These are phyloP conservation scores for Kodamaea hsintzibuensis DNA, from an alignment of 805 yeast species.

Conservation along the genomic window DNA sequence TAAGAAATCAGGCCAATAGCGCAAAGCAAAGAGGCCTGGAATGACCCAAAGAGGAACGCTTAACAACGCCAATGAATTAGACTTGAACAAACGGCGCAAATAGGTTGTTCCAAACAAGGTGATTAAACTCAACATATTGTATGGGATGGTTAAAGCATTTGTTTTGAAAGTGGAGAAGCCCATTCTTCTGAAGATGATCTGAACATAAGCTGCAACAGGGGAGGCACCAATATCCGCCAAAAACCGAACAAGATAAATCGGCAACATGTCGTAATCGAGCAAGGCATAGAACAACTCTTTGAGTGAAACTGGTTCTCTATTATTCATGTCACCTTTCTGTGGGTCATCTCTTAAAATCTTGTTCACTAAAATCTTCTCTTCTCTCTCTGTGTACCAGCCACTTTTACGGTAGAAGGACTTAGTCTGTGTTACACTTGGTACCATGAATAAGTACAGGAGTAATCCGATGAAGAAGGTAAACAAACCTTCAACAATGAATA, in stretches of 20 bases:
- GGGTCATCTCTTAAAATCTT: slow-evolving; percentile 65
- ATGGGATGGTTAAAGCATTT: slow-evolving; percentile 55
- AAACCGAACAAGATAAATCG: slow-evolving; percentile 20
- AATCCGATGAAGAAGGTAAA: slow-evolving; percentile 54
- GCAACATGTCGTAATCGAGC: slow-evolving; percentile 30
- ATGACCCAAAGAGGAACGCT: slow-evolving; percentile 26
- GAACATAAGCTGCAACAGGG: slow-evolving; percentile 13
- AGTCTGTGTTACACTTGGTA: slow-evolving; percentile 46
- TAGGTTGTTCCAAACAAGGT: slow-evolving; percentile 19
- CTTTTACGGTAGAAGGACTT: slow-evolving; percentile 20
- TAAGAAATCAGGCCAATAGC: slow-evolving; percentile 48
- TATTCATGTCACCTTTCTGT: slow-evolving; percentile 60
- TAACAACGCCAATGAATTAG: slow-evolving; percentile 23
- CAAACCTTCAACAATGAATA: slow-evolving; percentile 64
- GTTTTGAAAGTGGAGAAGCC: slow-evolving; percentile 56
- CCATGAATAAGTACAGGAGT: slow-evolving; percentile 34
- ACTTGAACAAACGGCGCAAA: slow-evolving; percentile 23
- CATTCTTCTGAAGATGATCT: slow-evolving; percentile 21
- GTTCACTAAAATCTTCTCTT: slow-evolving; percentile 59
- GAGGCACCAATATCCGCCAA: slow-evolving; percentile 14
- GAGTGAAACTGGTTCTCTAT: slow-evolving; percentile 51
- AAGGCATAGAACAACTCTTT: slow-evolving; percentile 42
- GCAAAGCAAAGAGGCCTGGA: slow-evolving; percentile 23
- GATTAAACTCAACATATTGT: slow-evolving; percentile 30
- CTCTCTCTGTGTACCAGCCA: slow-evolving; percentile 39